phyloP scores from a whole-genome alignment of 2,329 filamentous ascomycete species.

The Catunica adiposa region DNA sequence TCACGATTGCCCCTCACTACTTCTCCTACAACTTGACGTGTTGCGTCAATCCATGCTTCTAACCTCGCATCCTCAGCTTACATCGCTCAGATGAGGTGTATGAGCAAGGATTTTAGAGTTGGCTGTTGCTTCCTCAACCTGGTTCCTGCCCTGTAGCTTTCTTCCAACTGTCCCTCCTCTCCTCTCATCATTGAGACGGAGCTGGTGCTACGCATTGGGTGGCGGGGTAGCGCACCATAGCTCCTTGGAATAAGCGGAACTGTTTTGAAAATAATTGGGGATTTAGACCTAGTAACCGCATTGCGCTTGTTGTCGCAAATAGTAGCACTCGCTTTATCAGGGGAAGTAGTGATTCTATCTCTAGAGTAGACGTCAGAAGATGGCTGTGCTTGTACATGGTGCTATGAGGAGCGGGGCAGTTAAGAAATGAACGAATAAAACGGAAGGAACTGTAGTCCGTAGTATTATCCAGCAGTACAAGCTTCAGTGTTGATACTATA shows the following conservation, averaged over 20 bases:
- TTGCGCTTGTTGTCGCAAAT: not conserved
- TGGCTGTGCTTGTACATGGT: not conserved
- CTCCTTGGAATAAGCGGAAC: not conserved
- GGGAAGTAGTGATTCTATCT: not conserved
- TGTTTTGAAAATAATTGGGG: not conserved
- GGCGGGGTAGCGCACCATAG: not conserved
- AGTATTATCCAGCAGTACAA: not conserved
- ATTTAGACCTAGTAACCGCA: not conserved
- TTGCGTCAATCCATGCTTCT: not conserved
- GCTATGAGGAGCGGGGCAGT: not conserved
- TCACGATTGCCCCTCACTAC: not conserved
- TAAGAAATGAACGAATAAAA: not conserved
- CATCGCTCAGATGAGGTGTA: not conserved
- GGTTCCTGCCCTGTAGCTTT: slow-evolving; percentile 2
- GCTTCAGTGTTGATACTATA: not conserved
- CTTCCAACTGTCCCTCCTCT: not conserved
- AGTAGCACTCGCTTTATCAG: not conserved
- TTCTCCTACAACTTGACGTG: not conserved
- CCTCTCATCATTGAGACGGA: not conserved
- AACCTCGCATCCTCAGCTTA: not conserved
- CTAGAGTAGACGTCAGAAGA: not conserved
- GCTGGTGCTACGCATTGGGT: not conserved
- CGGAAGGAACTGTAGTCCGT: not conserved
- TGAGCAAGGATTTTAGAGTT: not conserved
- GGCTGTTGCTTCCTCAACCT: not conserved